Percentiles rank a stretch among this genome's conserved stretches.
phyloP scores from a whole-genome alignment of 2,329 filamentous ascomycete species.

The Calonectria fujianensis region DNA sequence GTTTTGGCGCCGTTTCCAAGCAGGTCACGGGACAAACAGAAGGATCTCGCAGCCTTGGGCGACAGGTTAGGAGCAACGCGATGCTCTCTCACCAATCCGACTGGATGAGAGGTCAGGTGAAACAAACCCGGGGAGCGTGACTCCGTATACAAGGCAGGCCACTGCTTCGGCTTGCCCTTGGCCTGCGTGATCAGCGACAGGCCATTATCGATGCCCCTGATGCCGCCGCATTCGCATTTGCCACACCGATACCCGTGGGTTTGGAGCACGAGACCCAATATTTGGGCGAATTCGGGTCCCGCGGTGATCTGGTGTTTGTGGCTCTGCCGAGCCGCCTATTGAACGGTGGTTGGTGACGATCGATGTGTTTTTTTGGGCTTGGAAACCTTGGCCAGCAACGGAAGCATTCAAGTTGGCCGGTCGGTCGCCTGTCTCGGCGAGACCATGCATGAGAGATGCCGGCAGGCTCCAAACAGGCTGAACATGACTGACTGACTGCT shows the following conservation, averaged over 20 bases:
- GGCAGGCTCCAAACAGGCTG: not conserved
- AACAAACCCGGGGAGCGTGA: constrained; percentile 26
- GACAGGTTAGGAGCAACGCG: constrained; percentile 15
- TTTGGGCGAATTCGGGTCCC: constrained; percentile 12
- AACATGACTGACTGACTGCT: not conserved
- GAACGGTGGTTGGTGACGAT: constrained; percentile 10
- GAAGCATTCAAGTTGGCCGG: not conserved
- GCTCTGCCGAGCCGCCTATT: constrained; percentile 14
- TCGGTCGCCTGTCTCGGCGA: constrained; percentile 20
- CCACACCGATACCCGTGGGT: constrained; percentile 14
- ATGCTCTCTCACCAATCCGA: constrained; percentile 7
- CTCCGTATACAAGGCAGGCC: constrained; percentile 8
- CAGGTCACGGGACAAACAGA: constrained; percentile 25
- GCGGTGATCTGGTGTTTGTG: constrained; percentile 32
- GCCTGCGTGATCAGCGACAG: constrained; percentile 30
- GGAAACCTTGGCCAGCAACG: constrained; percentile 4
- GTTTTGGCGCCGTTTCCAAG: constrained; percentile 24
- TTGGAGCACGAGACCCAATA: constrained; percentile 24
- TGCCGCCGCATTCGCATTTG: constrained; percentile 22
- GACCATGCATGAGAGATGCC: constrained; percentile 15
- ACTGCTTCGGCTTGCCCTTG: not conserved
- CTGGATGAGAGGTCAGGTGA: constrained; percentile 26
- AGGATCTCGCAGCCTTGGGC: constrained; percentile 5
- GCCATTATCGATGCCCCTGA: constrained; percentile 17
- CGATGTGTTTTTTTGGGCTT: constrained; percentile 1